phyloP scores from a whole-genome alignment of 2,329 filamentous ascomycete species.

The Diaporthe destruens region DNA sequence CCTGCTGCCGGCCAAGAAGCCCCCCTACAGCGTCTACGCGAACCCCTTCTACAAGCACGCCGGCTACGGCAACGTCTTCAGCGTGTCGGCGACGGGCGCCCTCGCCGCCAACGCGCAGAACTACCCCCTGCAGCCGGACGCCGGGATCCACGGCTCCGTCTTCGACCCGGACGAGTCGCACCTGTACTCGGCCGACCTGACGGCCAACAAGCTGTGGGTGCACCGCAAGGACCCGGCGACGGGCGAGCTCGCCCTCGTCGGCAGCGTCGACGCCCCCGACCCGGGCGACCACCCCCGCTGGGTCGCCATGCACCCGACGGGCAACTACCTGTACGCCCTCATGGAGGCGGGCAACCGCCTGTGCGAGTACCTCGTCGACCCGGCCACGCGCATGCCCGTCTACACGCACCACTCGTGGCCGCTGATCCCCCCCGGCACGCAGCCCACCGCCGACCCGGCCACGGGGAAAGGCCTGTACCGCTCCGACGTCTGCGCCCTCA shows the following conservation, averaged over 20 bases:
- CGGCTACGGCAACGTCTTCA: slow-evolving; percentile 83
- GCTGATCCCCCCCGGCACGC: slow-evolving; percentile 80
- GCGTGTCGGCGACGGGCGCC: slow-evolving; percentile 67
- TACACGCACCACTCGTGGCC: slow-evolving; percentile 84
- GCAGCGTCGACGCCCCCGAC: slow-evolving; percentile 78
- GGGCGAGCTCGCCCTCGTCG: slow-evolving; percentile 67
- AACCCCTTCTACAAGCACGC: slow-evolving; percentile 92
- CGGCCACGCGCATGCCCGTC: slow-evolving; percentile 77
- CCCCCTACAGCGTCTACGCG: slow-evolving; percentile 86
- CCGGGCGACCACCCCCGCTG: slow-evolving; percentile 85
- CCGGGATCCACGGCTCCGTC: slow-evolving; percentile 85
- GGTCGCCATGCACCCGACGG: slow-evolving; percentile 85
- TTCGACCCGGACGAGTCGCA: slow-evolving; percentile 81
- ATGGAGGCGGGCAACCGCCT: slow-evolving; percentile 92
- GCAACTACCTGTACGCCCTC: slow-evolving; percentile 84
- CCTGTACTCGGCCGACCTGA: slow-evolving; percentile 84
- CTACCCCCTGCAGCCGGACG: slow-evolving; percentile 76
- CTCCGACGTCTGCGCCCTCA: slow-evolving; percentile 84
- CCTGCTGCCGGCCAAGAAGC: slow-evolving; percentile 80
- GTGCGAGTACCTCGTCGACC: slow-evolving; percentile 85
- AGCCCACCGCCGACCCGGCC: slow-evolving; percentile 55
- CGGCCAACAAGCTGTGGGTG: slow-evolving; percentile 85
- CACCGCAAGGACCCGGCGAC: slow-evolving; percentile 74
- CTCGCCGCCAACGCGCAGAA: slow-evolving; percentile 77
- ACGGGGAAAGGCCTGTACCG: slow-evolving; percentile 75